Evolutionary conservation across 805 yeast genomes (phyloP).

Genomic region (Kuraishia hungarica): DNA sequence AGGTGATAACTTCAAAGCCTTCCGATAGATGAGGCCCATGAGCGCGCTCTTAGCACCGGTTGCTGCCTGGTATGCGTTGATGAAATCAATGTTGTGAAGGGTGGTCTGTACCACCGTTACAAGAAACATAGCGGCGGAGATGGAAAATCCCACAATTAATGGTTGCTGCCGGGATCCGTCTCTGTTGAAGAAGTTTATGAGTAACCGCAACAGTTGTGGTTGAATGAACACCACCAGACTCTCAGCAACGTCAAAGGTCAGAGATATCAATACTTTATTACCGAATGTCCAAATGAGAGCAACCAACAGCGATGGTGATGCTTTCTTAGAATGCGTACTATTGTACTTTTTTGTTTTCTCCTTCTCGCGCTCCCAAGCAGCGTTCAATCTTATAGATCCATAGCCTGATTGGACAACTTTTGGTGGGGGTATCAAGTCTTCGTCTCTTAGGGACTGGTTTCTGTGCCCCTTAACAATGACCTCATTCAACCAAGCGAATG

Average conservation of each 20-base stretch:
- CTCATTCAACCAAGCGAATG: conserved; percentile 88
- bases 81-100: conserved; percentile 60
- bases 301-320: conserved; percentile 18
- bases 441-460: conserved; percentile 23
- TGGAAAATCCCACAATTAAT: conserved; percentile 48
- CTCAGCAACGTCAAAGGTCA: conserved; percentile 27
- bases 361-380: conserved; percentile 27
- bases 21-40: conserved; percentile 59
- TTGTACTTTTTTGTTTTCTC: conserved; percentile 7
- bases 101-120: conserved; percentile 54
- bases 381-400: conserved; percentile 20
- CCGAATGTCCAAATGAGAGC: conserved; percentile 32
- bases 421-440: conserved; percentile 35
- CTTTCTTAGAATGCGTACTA: not conserved
- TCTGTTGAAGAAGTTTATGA: conserved; percentile 35
- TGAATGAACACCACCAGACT: conserved; percentile 34
- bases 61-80: conserved; percentile 50
- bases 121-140: conserved; percentile 56
- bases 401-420: conserved; percentile 23
- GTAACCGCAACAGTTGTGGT: conserved; percentile 46
- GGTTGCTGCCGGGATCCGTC: conserved; percentile 27
- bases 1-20: conserved; percentile 60
- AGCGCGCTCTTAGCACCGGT: conserved; percentile 59
- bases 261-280: conserved; percentile 22
- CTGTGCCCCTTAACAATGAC: conserved; percentile 65